Percentiles rank a stretch among this genome's conserved stretches.
phyloP scores from a whole-genome alignment of 345 rosid genomes.

The Arabis hirsuta region DNA sequence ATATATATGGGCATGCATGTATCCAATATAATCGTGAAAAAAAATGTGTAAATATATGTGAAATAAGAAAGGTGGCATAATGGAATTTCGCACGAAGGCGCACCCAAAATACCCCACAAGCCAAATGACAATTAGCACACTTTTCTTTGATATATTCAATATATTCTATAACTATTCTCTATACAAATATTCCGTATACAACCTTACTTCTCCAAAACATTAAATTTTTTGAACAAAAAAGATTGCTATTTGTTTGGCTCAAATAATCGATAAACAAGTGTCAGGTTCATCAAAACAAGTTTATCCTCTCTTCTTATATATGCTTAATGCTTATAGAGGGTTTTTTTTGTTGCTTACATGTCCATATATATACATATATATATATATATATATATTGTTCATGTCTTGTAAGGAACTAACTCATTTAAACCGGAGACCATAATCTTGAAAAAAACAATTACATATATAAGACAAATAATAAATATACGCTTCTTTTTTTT shows the following conservation, averaged over 20 bases:
- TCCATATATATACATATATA: constrained; percentile 8
- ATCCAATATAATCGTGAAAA: constrained; percentile 28
- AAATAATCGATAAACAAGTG: neutral
- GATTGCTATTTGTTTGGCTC: constrained; percentile 11
- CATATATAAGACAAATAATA: neutral
- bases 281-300: constrained; percentile 14
- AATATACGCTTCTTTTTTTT: too few relatives aligned
- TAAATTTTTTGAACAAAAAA: neutral
- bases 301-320: neutral
- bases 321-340: too few relatives aligned
- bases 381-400: neutral
- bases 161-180: constrained; percentile 16
- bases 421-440: neutral
- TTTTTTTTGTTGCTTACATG: neutral
- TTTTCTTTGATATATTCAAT: constrained; percentile 26
- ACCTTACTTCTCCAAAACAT: constrained; percentile 18
- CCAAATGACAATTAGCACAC: constrained; percentile 43
- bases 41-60: constrained; percentile 18
- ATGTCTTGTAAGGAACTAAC: neutral
- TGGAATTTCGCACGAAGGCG: constrained; percentile 47
- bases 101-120: constrained; percentile 47
- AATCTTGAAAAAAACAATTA: neutral
- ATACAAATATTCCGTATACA: neutral
- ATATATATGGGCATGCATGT: constrained; percentile 30
- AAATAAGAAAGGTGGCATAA: constrained; percentile 26